These are phyloP conservation scores for Gynochthodes officinalis DNA, from an alignment of 257 asterid species.

Conservation along the genomic window DNA sequence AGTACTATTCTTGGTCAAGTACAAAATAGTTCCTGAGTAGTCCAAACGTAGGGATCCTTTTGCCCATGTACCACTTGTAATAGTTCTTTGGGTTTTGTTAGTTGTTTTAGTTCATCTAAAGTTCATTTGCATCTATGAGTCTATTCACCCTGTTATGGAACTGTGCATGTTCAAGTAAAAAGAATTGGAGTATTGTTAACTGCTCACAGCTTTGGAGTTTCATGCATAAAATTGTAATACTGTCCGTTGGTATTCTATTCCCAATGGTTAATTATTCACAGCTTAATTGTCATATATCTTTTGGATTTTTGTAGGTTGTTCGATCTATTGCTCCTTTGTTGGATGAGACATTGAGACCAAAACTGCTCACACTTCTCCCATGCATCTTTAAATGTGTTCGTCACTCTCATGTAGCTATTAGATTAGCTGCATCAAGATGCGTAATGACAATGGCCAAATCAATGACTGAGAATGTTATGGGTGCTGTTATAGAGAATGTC, in stretches of 20 bases:
- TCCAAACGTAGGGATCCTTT: background rate
- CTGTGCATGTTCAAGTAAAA: background rate
- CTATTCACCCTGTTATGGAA: background rate
- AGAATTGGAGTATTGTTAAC: too few relatives aligned
- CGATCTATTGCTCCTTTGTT: conserved; percentile 84
- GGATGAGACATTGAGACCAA: conserved; percentile 62
- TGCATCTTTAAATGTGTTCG: conserved; percentile 91
- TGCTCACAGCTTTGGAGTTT: background rate
- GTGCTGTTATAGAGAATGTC: conserved; percentile 71
- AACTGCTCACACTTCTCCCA: conserved; percentile 78
- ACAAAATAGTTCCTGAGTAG: background rate
- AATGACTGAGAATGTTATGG: conserved; percentile 90
- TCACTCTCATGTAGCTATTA: conserved; percentile 85
- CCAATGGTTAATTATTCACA: background rate
- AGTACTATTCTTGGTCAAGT: background rate
- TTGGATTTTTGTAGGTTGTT: conserved; percentile 70
- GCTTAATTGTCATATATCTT: too few relatives aligned
- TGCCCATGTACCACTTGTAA: background rate
- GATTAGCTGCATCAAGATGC: conserved; percentile 92
- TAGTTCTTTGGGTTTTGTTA: background rate
- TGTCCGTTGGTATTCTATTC: too few relatives aligned
- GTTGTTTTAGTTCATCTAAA: background rate
- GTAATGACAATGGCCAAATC: conserved; percentile 91
- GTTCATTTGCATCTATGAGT: background rate
- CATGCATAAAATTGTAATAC: too few relatives aligned